phyloP scores from a whole-genome alignment of 108 stramenopile genomes.

The Cyclotella kingstonii region DNA sequence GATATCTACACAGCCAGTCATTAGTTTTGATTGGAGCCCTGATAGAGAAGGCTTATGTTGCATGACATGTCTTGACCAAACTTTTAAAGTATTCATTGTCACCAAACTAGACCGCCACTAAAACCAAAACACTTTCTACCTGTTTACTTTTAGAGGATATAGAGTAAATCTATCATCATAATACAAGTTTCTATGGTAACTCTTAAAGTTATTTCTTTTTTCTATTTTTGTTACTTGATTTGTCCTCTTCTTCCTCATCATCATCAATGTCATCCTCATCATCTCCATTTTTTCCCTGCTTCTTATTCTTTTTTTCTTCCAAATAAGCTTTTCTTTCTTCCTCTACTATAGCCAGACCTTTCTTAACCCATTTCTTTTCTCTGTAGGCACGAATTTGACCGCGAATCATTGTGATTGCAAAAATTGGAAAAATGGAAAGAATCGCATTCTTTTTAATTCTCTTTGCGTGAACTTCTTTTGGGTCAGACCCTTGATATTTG shows the following conservation, averaged over 20 bases:
- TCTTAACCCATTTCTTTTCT: constrained; percentile 39
- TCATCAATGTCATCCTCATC: constrained; percentile 38
- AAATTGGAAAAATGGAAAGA: constrained; percentile 39
- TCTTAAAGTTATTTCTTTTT: not conserved
- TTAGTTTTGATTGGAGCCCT: constrained; percentile 83
- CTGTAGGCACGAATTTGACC: constrained; percentile 38
- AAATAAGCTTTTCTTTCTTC: constrained; percentile 32
- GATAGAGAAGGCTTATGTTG: constrained; percentile 83
- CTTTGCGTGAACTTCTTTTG: constrained; percentile 25
- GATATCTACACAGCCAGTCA: constrained; percentile 85
- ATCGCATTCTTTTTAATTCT: constrained; percentile 36
- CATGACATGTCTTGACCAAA: constrained; percentile 82
- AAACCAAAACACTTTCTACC: not conserved
- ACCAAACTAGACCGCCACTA: constrained; percentile 44
- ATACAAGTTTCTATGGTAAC: no score
- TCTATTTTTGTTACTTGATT: constrained; percentile 1
- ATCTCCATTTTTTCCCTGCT: constrained; percentile 17
- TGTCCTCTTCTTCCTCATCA: constrained; percentile 30
- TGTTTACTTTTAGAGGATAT: not conserved
- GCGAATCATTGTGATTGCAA: constrained; percentile 40
- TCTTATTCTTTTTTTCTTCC: constrained; percentile 35
- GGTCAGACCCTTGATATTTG: constrained; percentile 32
- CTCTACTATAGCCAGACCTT: constrained; percentile 26
- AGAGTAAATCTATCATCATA: not conserved
- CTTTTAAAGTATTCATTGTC: constrained; percentile 44